Evolutionary conservation across 1,284 basidiomycete genomes (phyloP).

Genomic region (Laetiporus sulphureus): DNA sequence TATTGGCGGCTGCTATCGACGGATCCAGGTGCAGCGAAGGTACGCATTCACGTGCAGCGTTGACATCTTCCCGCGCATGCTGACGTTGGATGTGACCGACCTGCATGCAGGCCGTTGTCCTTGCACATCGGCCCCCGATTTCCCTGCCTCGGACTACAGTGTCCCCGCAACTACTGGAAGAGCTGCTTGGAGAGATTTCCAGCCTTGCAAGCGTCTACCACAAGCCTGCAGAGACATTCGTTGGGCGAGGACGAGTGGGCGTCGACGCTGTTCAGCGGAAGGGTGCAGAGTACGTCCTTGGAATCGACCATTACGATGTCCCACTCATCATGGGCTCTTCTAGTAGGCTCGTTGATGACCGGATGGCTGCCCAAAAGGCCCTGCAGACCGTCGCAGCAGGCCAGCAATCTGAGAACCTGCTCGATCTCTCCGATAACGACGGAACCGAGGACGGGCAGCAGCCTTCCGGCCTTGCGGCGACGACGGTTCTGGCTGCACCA

Average conservation of each 20-base stretch:
- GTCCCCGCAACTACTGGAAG: slow-evolving; percentile 85
- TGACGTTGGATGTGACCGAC: not conserved
- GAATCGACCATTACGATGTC: not conserved
- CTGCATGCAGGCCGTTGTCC: slow-evolving; percentile 70
- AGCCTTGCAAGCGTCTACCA: slow-evolving; percentile 91
- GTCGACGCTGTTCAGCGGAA: slow-evolving; percentile 77
- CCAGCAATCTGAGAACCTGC: slow-evolving; percentile 90
- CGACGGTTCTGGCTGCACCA: slow-evolving; percentile 62
- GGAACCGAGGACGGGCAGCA: slow-evolving; percentile 42
- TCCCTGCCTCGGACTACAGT: slow-evolving; percentile 89
- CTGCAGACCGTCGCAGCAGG: slow-evolving; percentile 85
- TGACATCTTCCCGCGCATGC: too few species aligned
- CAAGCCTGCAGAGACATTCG: slow-evolving; percentile 90
- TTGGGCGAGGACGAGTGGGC: slow-evolving; percentile 80
- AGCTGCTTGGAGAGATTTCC: slow-evolving; percentile 85
- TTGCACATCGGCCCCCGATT: slow-evolving; percentile 90
- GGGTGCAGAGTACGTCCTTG: slow-evolving; percentile 49
- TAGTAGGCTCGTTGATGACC: slow-evolving; percentile 50
- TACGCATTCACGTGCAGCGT: too few species aligned
- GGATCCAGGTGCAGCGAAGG: slow-evolving; percentile 92
- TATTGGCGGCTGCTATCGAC: slow-evolving; percentile 94
- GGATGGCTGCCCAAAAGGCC: slow-evolving; percentile 72
- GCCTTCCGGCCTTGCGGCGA: slow-evolving; percentile 69
- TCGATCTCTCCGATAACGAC: slow-evolving; percentile 83
- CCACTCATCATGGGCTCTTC: slow-evolving; percentile 5